phyloP scores from a whole-genome alignment of 2,329 filamentous ascomycete genomes.

The Aureobasidium sp. region DNA sequence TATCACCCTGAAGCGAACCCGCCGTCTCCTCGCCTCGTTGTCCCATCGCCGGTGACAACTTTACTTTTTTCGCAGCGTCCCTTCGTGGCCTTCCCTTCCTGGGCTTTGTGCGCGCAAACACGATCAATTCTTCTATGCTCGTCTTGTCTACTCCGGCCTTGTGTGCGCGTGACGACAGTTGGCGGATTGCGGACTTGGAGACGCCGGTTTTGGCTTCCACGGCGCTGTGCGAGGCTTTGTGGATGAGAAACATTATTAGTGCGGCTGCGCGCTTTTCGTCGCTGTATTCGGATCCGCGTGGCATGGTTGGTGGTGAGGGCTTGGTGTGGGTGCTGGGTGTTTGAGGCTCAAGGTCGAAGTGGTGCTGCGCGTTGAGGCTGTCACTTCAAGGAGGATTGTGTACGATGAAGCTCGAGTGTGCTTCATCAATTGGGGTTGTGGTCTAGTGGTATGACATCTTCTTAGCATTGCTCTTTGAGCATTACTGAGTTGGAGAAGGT shows the following conservation, averaged over 20 bases:
- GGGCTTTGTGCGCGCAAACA: background rate
- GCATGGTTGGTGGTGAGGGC: background rate
- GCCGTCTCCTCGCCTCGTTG: background rate
- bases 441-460: conserved; percentile 16
- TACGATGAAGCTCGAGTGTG: fast-evolving
- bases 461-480: conserved; percentile 11
- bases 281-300: conserved; percentile 1
- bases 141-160: background rate
- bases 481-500: conserved; percentile 15
- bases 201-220: background rate
- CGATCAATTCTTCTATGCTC: background rate
- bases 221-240: background rate
- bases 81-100: background rate
- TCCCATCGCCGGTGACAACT: background rate
- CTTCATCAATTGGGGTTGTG: conserved; percentile 10
- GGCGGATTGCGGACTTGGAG: background rate
- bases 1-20: background rate
- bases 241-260: background rate
- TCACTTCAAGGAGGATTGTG: no score
- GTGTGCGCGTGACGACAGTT: background rate
- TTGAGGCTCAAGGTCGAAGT: background rate
- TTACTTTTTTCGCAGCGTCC: background rate
- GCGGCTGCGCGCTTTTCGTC: conserved; percentile 1
- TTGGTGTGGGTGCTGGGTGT: background rate
- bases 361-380: background rate